These are phyloP conservation scores for Magnolia sinica DNA, from an alignment of 164 flowering plant species.

Conservation along the genomic window DNA sequence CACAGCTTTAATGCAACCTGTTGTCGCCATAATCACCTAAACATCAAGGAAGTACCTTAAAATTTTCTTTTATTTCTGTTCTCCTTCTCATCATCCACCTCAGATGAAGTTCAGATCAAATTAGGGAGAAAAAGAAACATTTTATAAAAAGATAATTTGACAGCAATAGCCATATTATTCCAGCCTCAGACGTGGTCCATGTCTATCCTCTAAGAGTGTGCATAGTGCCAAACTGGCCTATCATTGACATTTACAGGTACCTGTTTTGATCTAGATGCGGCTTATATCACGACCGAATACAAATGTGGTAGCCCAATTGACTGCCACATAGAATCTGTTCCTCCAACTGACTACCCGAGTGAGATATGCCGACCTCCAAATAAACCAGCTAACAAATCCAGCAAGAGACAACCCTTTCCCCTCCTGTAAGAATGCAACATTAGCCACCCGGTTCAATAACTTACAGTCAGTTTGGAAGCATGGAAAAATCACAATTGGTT, in stretches of 20 bases:
- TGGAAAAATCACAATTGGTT: not conserved
- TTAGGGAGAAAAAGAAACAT: not conserved
- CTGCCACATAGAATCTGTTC: conserved; percentile 88
- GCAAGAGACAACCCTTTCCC: conserved; percentile 73
- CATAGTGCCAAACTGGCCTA: not conserved
- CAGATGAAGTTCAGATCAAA: too few species aligned
- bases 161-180: too few species aligned
- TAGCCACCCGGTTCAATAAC: not conserved
- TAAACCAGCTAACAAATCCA: conserved; percentile 82
- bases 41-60: too few species aligned
- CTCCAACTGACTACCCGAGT: conserved; percentile 97
- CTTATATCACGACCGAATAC: conserved; percentile 94
- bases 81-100: too few species aligned
- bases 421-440: conserved; percentile 42
- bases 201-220: not conserved
- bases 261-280: conserved; percentile 43
- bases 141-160: not conserved
- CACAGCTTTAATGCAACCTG: too few species aligned
- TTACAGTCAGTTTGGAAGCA: not conserved
- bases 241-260: not conserved
- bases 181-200: not conserved
- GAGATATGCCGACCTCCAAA: conserved; percentile 94
- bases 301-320: conserved; percentile 87
- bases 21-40: too few species aligned
- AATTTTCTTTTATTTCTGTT: too few species aligned